phyloP scores from a whole-genome alignment of 2,329 filamentous ascomycete species.

The Pestalotiopsis sp. region DNA sequence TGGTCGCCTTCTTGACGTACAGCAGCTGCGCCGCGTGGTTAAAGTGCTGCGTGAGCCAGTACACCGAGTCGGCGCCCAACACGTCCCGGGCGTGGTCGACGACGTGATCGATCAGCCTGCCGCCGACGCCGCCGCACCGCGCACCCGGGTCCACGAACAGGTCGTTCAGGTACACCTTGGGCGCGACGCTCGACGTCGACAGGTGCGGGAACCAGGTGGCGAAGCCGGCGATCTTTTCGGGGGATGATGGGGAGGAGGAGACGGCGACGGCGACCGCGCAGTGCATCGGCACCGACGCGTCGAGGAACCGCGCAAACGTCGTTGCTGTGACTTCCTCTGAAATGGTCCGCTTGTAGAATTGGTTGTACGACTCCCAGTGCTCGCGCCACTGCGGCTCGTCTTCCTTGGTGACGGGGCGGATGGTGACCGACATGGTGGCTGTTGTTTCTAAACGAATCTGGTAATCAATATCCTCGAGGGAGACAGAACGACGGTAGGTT shows the following conservation, averaged over 20 bases:
- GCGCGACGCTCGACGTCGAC: background rate
- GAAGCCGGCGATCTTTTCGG: background rate
- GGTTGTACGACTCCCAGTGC: background rate
- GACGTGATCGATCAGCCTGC: background rate
- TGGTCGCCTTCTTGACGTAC: constrained; percentile 4
- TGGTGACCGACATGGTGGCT: background rate
- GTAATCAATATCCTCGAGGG: background rate
- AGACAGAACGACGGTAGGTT: background rate
- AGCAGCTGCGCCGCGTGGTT: constrained; percentile 5
- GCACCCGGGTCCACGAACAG: constrained; percentile 1
- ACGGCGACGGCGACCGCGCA: background rate
- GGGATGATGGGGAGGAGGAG: background rate
- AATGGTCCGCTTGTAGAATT: constrained; percentile 8
- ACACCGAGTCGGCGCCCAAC: background rate
- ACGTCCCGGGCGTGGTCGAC: background rate
- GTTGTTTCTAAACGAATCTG: background rate
- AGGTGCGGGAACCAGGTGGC: constrained; percentile 7
- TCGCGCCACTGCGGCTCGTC: constrained; percentile 8
- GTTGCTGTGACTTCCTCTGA: background rate
- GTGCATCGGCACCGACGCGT: background rate
- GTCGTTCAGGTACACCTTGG: background rate
- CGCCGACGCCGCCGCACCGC: background rate
- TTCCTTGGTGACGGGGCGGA: constrained; percentile 2
- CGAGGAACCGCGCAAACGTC: constrained; percentile 2
- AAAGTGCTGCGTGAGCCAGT: constrained; percentile 7